Evolutionary conservation across 495 filamentous ascomycete genomes (phyloP), one percentile per base, ranked within the genome.

Genomic region (Xylaria acuta): DNA sequence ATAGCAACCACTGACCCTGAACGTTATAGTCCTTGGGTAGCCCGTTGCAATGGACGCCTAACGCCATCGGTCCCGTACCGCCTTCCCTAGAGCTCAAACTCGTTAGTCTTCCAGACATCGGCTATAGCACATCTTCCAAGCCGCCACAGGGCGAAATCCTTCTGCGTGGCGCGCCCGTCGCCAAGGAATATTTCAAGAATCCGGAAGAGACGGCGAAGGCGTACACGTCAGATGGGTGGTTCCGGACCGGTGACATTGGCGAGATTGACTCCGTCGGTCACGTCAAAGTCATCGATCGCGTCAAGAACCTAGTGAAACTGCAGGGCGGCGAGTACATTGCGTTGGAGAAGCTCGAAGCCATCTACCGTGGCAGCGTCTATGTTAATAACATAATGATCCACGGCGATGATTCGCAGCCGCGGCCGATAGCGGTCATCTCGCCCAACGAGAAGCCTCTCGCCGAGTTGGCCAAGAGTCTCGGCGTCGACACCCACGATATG

Each of bases 61-160:
- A 90, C 11, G 93, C 93, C 79, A 95, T 94, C 77, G 95, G 95
- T 20, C 87, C 88, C 4, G 82, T 93, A 2, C 83, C 87, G 20
- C 83, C 88, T 40, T 85, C 85, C 36, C 76, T 88, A 20, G 95
- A 98, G 75, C 82, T 89, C 43, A 95, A 94, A 77, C 88, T 98
- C 40, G 81, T 87, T 47, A 92, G 93, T 70, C 83, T 97, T 20
- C 93, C 95, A 0, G 94, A 97, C 32, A 93, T 98, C 87, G 91
- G 92, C 68, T 98, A 98, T 85, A 87, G 87, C 3, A 85, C 89
- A 64, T 88, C 91, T 38, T 88, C 93, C 77, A 89, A 88, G 76
- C 93, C 93, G 58, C 92, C 95, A 2, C 93, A 94, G 25, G 95
- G 95, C 65, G 95, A 98, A 82, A 88, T 98, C 59, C 85, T 96